Evolutionary conservation across 2,329 filamentous ascomycete genomes (phyloP).

Genomic region (Cadophora sp.): DNA sequence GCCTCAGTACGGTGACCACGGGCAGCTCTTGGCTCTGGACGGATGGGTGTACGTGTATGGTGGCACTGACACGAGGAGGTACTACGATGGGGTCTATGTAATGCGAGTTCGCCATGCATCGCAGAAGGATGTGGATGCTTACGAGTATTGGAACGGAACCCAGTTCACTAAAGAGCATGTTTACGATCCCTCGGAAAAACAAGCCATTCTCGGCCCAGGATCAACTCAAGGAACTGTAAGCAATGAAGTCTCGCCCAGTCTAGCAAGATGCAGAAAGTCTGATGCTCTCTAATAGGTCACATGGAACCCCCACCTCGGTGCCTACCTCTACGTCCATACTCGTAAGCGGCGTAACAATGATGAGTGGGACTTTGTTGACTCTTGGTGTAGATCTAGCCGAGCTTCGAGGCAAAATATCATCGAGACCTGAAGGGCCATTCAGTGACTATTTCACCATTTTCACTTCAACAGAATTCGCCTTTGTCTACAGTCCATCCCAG

Average conservation of each 20-base stretch:
- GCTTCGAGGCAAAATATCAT: not conserved
- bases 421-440: constrained; percentile 21
- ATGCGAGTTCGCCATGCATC: constrained; percentile 14
- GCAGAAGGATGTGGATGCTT: constrained; percentile 8
- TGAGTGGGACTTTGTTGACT: not conserved
- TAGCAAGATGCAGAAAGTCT: not conserved
- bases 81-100: constrained; percentile 22
- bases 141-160: constrained; percentile 22
- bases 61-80: not conserved
- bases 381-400: not conserved
- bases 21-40: constrained; percentile 12
- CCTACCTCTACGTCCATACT: constrained; percentile 23
- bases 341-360: not conserved
- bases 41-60: constrained; percentile 19
- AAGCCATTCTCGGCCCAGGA: constrained; percentile 20
- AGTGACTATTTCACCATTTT: constrained; percentile 15
- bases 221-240: constrained; percentile 8
- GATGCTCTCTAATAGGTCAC: not conserved
- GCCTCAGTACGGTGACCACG: constrained; percentile 23
- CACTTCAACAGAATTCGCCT: constrained; percentile 1
- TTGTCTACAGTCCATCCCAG: constrained; percentile 19
- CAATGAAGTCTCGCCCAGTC: not conserved
- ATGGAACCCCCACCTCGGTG: constrained; percentile 20
- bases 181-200: constrained; percentile 11
- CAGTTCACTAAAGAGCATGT: constrained; percentile 11